Base-by-base conservation (phyloP, 1,139 yeast species). In the Geotrichum restrictum region DNA sequence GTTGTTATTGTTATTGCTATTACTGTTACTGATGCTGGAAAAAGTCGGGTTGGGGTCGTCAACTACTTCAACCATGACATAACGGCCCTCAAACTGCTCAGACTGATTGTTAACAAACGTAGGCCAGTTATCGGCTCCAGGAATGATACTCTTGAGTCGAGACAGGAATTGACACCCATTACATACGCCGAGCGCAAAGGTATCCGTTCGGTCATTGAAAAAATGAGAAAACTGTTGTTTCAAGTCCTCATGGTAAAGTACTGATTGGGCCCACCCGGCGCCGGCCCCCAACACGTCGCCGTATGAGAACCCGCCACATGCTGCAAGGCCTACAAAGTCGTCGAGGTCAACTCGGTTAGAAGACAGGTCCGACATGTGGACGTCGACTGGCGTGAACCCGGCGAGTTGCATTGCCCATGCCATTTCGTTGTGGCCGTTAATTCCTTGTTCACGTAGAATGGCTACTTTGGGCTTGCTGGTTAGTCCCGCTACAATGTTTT, bases 281-380 rank as follows among this genome's bases (percentile, higher is more conserved):
- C 97, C 99, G 31, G 98, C 98, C 61, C 99, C 98, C 57, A 93
- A 76, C 46, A 93, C 99, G 72, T 93, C 99, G 77, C 99, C 99
- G 67, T 91, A 94, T 1, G 98, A 89, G 77, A 93, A 93, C 27
- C 99, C 99, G 72, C 99, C 99, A 74, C 98, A 94, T 3, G 98
- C 98, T 51, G 98, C 98, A 55, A 93, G 65, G 57, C 99, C 99
- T 48, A 85, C 88, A 70, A 93, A 93, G 47, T 81, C 83, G 63
- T 80, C 83, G 60, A 93, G 77, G 13, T 82, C 70, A 40, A 85
- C 85, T 62, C 75, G 77, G 41, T 95, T 95, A 40, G 78, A 73
- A 59, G 89, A 74, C 56, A 93, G 79, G 69, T 93, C 99, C n/a
- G 95, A 81, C 98, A 94, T 93, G 68, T 95, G 98, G 39, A 94